Conservation (phyloP, 1,284 basidiomycete species). For the Agroathelia rolfsii region DNA sequence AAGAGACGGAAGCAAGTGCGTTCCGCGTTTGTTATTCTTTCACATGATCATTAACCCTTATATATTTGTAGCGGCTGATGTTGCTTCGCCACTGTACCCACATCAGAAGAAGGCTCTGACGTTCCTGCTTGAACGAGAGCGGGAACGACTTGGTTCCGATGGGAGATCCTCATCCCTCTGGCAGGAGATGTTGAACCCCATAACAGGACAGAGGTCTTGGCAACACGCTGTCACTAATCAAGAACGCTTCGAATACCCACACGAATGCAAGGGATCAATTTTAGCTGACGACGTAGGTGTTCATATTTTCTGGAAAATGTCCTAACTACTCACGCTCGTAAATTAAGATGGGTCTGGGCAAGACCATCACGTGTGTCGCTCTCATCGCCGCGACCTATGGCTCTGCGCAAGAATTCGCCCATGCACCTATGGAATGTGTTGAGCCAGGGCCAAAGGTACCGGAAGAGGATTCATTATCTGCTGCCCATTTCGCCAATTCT, state of each 20-base stretch:
- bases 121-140: constrained; percentile 91
- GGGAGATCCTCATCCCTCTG: constrained; percentile 68
- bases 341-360: constrained; percentile 99
- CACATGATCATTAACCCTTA: constrained; percentile 10
- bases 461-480: constrained; percentile 36
- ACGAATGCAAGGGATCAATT: constrained; percentile 83
- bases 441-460: constrained; percentile 27
- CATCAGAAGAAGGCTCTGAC: constrained; percentile 98
- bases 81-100: constrained; percentile 87
- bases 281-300: constrained; percentile 83
- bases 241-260: constrained; percentile 56
- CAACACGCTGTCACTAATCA: constrained; percentile 81
- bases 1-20: constrained; percentile 77
- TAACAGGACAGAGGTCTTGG: constrained; percentile 50
- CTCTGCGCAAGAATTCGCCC: constrained; percentile 63
- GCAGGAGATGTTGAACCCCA: constrained; percentile 49
- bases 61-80: constrained; percentile 51
- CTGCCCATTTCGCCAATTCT: constrained; percentile 63
- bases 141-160: constrained; percentile 45
- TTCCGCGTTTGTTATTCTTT: constrained; percentile 19
- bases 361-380: constrained; percentile 91
- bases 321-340: constrained; percentile 11
- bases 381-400: constrained; percentile 80
- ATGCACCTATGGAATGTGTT: constrained; percentile 45
- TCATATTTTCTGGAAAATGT: constrained; percentile 8